A percentile compares a stretch with the other conserved stretches of the same genome.
Conservation (phyloP, 2,329 filamentous ascomycete genomes). For the Clonostachys byssicola region DNA sequence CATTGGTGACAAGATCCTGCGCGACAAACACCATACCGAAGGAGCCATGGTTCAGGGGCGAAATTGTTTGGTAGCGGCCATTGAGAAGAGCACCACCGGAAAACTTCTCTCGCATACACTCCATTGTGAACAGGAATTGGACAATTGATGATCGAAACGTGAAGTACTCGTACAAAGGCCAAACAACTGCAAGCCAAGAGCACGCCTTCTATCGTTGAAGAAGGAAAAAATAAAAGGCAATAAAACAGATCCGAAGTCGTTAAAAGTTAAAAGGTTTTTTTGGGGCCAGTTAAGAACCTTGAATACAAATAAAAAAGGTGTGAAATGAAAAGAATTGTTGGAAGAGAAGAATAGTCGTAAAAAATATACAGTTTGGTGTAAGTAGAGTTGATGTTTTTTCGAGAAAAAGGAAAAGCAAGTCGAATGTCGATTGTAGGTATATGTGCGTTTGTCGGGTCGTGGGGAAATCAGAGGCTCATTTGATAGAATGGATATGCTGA, state of each 20-base stretch:
- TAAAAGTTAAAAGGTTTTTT: slow-evolving; percentile 2
- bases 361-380: background rate
- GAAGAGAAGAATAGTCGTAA: background rate
- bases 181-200: background rate
- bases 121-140: slow-evolving; percentile 46
- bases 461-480: slow-evolving; percentile 36
- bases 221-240: slow-evolving; percentile 6
- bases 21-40: slow-evolving; percentile 99
- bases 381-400: background rate
- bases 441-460: slow-evolving; percentile 11
- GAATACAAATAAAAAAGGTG: background rate
- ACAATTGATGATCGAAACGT: slow-evolving; percentile 9
- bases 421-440: background rate
- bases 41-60: slow-evolving; percentile 95
- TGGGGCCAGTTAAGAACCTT: background rate
- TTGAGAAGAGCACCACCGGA: slow-evolving; percentile 74
- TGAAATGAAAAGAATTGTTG: slow-evolving; percentile 1
- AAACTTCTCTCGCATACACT: slow-evolving; percentile 84
- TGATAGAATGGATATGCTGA: slow-evolving; percentile 18
- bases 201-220: slow-evolving; percentile 2
- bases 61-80: slow-evolving; percentile 86
- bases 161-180: slow-evolving; percentile 5
- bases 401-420: background rate
- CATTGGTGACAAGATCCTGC: slow-evolving; percentile 69
- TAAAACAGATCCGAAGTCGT: too few species aligned